Base-by-base conservation (phyloP, 306 rosid species). In the Lathyrus oleraceus region DNA sequence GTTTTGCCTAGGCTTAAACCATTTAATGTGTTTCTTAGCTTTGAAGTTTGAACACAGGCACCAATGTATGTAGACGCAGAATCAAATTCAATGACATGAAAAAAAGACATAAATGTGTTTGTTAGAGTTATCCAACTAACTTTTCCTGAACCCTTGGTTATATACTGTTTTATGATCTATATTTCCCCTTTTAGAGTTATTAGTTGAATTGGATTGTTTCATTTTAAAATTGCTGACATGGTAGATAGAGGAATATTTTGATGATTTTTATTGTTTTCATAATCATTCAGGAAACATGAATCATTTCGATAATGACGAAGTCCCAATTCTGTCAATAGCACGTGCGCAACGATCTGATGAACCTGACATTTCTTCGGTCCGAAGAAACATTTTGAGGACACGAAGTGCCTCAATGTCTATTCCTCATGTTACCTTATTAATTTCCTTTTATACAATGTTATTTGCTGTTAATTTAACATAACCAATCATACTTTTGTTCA, bases 271-370 rank as follows among this genome's bases (percentile, higher is more conserved):
- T 23, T 23, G 39, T 44, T 67, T 39, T 32, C 39, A 38, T 16
- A 25, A 40, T 19, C 65, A 8, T 59, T 47, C 12, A 47, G 49
- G 39, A 61, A 60, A 23, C 76, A 71, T 71, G 76, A 56, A 56
- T 48, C 42, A 13, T 71, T 45, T 45, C 19, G 69, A 60, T 4
- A 61, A 30, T 4, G 38, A 75, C 66, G 87, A 83, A 69, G 53
- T 42, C 61, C 96, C 91, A 5, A 88, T 87, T 86, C 82, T 93
- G 65, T 79, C 81, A 16, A 76, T 76, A 71, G 47, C 80, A 21
- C 71, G 28, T 36, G 53, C 61, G 2, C 83, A 77, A 43, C 61
- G 25, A 52, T 71, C 74, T 4, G 84, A 82, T 19, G 88, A 87
- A 35, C 40, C 6, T 11, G 45, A 0, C 49, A 73, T 65, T 63